Base-by-base conservation (phyloP, 169 alveolate genomes). In the Miamiensis avidus region DNA sequence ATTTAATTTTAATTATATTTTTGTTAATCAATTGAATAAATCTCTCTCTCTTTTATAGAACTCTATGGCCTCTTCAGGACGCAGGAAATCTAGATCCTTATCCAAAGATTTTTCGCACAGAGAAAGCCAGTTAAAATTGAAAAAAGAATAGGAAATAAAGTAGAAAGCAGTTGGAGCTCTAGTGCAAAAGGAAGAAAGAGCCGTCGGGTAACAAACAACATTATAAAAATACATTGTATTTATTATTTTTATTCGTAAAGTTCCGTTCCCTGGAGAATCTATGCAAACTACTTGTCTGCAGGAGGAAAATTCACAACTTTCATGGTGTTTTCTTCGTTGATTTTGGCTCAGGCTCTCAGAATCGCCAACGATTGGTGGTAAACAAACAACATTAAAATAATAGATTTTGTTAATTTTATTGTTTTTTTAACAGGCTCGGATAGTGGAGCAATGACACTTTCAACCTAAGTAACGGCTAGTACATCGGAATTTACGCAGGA, bases 101-200 rank as follows among this genome's bases (percentile, higher is more conserved):
- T 31, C 31, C 31, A 72, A 77, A 30, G 82, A 33, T 27, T 33
- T 25, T 27, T 25, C 0, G 82, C 34, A 0, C 29, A 76, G 11
- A 77, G 16, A 29, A n/a, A 1, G 82, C 34, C 25, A 34, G 33
- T 32, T 0, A 77, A 77, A 77, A 30, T 27, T 28, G 0, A 28
- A 72, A 77, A 77, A 72, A 77, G 20, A 33, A 28, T 29, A 1
- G 29, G 34, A 77, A 33, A 0, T 25, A 77, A 15, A 27, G 15
- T 15, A 29, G 33, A 34, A 33, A 29, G 16, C 31, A 33, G 65
- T 26, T 31, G 82, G 82, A 33, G 64, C 29, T 32, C 34, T 26
- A 20, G 82, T 77, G 31, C 20, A 31, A 33, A 77, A 77, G n/a
- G 82, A 77, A 77, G 82, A 77, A 77, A 77, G 82, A 33, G 82